These are phyloP conservation scores for Penicillium sp. DNA, from an alignment of 2,329 filamentous ascomycete genomes.

Conservation along the genomic window DNA sequence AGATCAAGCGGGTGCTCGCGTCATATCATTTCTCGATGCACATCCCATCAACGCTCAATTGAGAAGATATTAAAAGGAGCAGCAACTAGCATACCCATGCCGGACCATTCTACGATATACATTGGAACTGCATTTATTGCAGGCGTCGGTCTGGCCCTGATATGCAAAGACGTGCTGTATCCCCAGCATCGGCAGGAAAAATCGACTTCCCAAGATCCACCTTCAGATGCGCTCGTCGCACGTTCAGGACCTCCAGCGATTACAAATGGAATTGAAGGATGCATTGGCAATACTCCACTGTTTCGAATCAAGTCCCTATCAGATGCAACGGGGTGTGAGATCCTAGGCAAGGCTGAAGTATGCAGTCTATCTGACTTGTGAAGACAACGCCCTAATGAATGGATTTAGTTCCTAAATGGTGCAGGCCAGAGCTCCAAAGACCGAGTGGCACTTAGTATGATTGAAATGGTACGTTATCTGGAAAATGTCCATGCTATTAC, in stretches of 20 bases:
- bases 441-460: constrained; percentile 86
- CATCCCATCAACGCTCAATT: constrained; percentile 7
- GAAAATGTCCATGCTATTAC: not conserved
- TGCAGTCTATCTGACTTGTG: constrained; percentile 1
- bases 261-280: constrained; percentile 76
- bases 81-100: constrained; percentile 25
- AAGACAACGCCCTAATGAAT: constrained; percentile 1
- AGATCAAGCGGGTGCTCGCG: constrained; percentile 32
- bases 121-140: constrained; percentile 68
- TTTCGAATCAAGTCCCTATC: constrained; percentile 81
- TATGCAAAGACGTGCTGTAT: constrained; percentile 73
- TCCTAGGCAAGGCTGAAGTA: constrained; percentile 85
- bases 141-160: constrained; percentile 68
- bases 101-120: constrained; percentile 45
- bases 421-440: constrained; percentile 93
- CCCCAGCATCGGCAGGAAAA: constrained; percentile 48
- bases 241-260: constrained; percentile 45
- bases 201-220: constrained; percentile 2
- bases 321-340: constrained; percentile 77
- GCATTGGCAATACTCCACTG: constrained; percentile 89
- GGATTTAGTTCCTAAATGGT: constrained; percentile 73
- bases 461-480: constrained; percentile 51
- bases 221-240: constrained; percentile 17
- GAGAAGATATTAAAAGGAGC: constrained; percentile 3
- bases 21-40: constrained; percentile 20